These are phyloP conservation scores for Pestalotiopsis sp. DNA, from an alignment of 2,329 filamentous ascomycete genomes.

Conservation along the genomic window DNA sequence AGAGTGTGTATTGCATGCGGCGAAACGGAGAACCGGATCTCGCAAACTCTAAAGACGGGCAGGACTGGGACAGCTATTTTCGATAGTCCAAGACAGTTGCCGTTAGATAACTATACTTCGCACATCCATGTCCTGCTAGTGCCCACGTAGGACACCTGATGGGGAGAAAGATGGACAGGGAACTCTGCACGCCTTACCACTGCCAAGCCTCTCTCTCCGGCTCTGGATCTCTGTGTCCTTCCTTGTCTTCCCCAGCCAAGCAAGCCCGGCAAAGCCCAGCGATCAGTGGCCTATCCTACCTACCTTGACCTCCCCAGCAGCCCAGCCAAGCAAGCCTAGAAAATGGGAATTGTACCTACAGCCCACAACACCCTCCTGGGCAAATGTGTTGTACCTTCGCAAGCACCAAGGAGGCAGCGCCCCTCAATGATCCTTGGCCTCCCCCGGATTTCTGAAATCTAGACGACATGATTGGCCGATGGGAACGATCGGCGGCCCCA, in stretches of 20 bases:
- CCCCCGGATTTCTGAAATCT: conserved; percentile 9
- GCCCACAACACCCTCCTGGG: background rate
- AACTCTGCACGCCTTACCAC: background rate
- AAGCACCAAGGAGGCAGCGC: background rate
- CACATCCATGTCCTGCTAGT: background rate
- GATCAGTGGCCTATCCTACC: background rate
- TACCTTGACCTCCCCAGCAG: too few relatives aligned
- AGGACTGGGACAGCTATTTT: background rate
- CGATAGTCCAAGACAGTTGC: background rate
- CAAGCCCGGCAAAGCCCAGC: background rate
- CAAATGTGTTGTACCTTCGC: background rate
- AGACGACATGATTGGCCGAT: background rate
- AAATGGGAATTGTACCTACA: background rate
- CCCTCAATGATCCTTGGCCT: conserved; percentile 5
- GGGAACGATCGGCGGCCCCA: background rate
- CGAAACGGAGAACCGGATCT: background rate
- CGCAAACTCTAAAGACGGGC: background rate
- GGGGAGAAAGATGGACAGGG: background rate
- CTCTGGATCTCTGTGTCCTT: background rate
- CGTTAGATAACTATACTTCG: background rate
- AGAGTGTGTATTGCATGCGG: background rate
- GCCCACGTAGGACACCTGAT: background rate
- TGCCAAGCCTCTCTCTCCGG: background rate
- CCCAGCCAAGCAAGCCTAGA: background rate
- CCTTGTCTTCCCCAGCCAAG: background rate